Conservation (phyloP, 2,329 filamentous ascomycete genomes). For the Penicillium sp. region DNA sequence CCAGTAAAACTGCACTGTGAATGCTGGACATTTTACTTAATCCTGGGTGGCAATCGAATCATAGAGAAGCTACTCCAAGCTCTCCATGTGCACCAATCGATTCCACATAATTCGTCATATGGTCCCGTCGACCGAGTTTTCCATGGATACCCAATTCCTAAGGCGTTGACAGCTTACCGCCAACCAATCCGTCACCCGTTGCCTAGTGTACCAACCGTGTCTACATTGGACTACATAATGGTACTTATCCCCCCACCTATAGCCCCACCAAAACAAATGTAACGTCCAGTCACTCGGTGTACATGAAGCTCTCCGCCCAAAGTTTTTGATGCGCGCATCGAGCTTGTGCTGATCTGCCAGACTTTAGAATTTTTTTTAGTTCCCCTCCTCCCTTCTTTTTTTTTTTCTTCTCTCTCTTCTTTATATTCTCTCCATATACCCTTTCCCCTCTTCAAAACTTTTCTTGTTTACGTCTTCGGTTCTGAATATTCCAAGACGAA, state of each 20-base stretch:
- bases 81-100: neutral
- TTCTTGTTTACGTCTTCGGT: neutral
- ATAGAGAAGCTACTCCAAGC: neutral
- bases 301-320: slow-evolving; percentile 12
- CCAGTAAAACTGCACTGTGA: too few relatives aligned
- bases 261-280: slow-evolving; percentile 4
- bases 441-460: neutral
- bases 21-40: neutral
- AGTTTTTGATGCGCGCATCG: slow-evolving; percentile 16
- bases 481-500: neutral
- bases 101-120: neutral
- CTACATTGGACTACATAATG: slow-evolving; percentile 1
- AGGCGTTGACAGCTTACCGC: neutral
- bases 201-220: slow-evolving; percentile 3
- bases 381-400: slow-evolving; percentile 8
- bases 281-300: slow-evolving; percentile 11
- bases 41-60: neutral
- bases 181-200: slow-evolving; percentile 8
- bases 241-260: slow-evolving; percentile 2
- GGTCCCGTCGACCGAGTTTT: neutral
- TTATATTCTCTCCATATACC: slow-evolving; percentile 1
- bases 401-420: slow-evolving; percentile 3
- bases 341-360: slow-evolving; percentile 17
- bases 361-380: slow-evolving; percentile 14
- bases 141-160: neutral